Conservation (phyloP, 345 rosid genomes). For the Salix dunnii region DNA sequence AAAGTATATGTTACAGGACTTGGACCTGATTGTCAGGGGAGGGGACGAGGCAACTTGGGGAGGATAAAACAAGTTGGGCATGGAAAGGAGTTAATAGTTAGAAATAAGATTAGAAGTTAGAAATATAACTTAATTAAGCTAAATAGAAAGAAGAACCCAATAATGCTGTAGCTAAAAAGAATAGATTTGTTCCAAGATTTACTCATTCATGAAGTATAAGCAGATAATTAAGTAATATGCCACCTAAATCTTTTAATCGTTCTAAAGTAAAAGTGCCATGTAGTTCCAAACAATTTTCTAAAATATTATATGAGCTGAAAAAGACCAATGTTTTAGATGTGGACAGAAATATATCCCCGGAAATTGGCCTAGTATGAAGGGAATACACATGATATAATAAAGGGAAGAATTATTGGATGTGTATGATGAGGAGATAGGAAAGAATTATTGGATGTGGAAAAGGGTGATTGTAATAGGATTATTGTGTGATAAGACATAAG, state of each 20-base stretch:
- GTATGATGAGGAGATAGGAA: too few relatives aligned
- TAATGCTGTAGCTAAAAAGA: not conserved
- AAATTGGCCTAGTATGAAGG: not conserved
- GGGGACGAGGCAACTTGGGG: too few relatives aligned
- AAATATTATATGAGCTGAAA: not conserved
- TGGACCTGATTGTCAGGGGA: too few relatives aligned
- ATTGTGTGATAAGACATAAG: fast-evolving
- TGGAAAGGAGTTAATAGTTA: too few relatives aligned
- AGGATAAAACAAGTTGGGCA: too few relatives aligned
- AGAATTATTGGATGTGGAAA: not conserved
- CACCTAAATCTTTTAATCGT: not conserved
- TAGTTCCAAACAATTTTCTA: not conserved
- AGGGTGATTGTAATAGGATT: not conserved
- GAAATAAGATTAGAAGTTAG: too few relatives aligned
- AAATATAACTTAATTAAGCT: too few relatives aligned
- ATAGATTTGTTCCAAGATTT: not conserved
- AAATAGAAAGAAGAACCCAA: not conserved
- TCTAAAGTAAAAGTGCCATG: not conserved
- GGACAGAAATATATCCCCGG: not conserved
- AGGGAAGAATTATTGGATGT: not conserved
- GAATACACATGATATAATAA: not conserved
- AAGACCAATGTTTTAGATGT: not conserved
- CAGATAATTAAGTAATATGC: not conserved
- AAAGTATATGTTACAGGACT: too few relatives aligned
- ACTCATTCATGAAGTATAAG: not conserved